A percentile compares a stretch with the other conserved stretches of the same genome.
Conservation (phyloP, 306 rosid species). For the Lathyrus oleraceus region DNA sequence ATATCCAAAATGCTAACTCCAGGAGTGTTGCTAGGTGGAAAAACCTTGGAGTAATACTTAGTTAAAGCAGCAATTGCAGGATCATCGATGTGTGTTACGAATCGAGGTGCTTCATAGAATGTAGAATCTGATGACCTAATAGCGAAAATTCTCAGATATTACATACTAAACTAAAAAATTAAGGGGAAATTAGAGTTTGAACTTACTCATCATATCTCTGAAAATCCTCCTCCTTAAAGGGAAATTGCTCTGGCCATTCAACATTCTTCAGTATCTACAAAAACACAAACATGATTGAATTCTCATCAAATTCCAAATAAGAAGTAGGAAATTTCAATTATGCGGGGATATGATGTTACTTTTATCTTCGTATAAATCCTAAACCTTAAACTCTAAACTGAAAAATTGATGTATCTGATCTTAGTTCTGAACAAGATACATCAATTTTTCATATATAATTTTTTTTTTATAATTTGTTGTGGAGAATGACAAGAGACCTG, state of each 20-base stretch:
- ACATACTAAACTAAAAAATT: not conserved
- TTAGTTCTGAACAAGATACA: too few relatives aligned
- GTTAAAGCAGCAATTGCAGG: conserved; percentile 77
- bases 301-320: conserved; percentile 9
- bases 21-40: conserved; percentile 71
- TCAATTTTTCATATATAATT: too few relatives aligned
- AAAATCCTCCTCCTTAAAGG: conserved; percentile 78
- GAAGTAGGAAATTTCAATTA: not conserved
- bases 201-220: conserved; percentile 77
- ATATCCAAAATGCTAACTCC: conserved; percentile 74
- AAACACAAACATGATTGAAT: conserved; percentile 5
- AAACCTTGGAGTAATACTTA: conserved; percentile 65
- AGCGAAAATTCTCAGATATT: conserved; percentile 20
- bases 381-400: too few relatives aligned
- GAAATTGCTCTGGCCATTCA: conserved; percentile 76
- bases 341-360: too few relatives aligned
- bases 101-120: conserved; percentile 80
- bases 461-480: too few relatives aligned
- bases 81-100: conserved; percentile 85
- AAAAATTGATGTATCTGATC: too few relatives aligned
- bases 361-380: too few relatives aligned
- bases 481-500: conserved; percentile 37
- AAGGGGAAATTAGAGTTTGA: not conserved
- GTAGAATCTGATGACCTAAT: conserved; percentile 60
- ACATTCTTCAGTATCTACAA: conserved; percentile 63